Conservation (phyloP, 345 rosid genomes). For the Sisymbrium altissimum region DNA sequence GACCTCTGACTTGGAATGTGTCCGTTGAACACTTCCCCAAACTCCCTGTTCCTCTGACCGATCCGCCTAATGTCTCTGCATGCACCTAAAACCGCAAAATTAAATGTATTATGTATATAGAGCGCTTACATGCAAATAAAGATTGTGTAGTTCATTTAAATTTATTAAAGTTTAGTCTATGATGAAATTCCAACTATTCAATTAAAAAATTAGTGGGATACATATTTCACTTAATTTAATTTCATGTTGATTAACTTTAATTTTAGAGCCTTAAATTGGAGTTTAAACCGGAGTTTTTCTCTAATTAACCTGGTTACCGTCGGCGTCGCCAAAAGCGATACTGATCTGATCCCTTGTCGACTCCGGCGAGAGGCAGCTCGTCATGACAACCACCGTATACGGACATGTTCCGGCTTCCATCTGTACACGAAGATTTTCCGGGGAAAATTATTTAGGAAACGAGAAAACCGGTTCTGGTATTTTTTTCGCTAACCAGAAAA, state of each 20-base stretch:
- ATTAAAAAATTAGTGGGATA: background rate
- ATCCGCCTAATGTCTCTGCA: conserved; percentile 57
- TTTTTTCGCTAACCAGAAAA: background rate
- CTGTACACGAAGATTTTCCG: conserved; percentile 19
- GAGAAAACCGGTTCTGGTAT: background rate
- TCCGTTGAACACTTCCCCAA: conserved; percentile 71
- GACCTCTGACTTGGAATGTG: conserved; percentile 59
- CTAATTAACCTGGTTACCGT: conserved; percentile 69
- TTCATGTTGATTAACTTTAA: background rate
- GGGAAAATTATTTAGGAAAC: background rate
- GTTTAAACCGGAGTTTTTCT: background rate
- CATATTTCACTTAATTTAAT: too few species aligned
- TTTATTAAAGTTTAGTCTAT: background rate
- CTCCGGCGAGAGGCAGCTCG: conserved; percentile 60
- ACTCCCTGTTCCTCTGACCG: conserved; percentile 34
- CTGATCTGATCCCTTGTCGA: conserved; percentile 72
- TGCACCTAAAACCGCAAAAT: conserved; percentile 45
- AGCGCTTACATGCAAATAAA: background rate
- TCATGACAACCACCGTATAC: conserved; percentile 51
- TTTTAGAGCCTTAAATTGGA: background rate
- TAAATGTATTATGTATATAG: background rate
- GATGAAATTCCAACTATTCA: background rate
- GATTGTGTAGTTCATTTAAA: background rate
- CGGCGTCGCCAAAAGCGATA: conserved; percentile 68
- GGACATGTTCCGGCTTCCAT: conserved; percentile 46